Base-by-base conservation (phyloP, 345 rosid genomes). In the Luvunga scandens region DNA sequence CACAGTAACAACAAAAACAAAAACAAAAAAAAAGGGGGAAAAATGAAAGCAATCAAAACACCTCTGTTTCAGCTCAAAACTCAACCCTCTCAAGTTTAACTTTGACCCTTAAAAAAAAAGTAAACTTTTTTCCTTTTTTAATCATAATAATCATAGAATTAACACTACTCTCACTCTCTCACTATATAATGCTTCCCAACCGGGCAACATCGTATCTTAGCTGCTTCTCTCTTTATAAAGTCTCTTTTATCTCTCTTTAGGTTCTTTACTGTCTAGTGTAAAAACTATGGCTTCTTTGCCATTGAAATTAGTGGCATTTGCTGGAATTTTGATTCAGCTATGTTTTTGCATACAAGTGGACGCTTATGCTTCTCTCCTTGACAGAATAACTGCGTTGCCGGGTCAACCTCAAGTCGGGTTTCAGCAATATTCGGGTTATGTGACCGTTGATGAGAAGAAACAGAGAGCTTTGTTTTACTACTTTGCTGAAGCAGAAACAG, bases 391-490 rank as follows among this genome's bases (percentile, higher is more conserved):
- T 69, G 48, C 70, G 79, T 83, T 95, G 70, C 99, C 99, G 12
- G 98, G 98, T 78, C 99, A 95, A 84, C 99, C 99, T 55, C 82
- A 34, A 63, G 97, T 92, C 56, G 83, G 82, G 59, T 95, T 92
- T 83, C 85, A 87, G 33, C 99, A 93, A 57, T 93, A 89, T 83
- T 90, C 99, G 0, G 98, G 99, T 71, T 95, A 93, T 83, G 96
- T 95, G 77, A 87, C 88, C 55, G 92, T 93, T 50, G 98, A 93
- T 72, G 90, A 72, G 9, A 88, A 77, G 79, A 88, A 87, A 62
- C 92, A 91, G 83, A 92, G 83, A 72, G 97, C 94, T 69, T 86
- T 95, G 84, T 95, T 95, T 84, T 96, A 96, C 88, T 96, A 96
- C 93, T 91, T 96, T 21, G 95, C 90, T 50, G 99, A 96, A 80